Base-by-base conservation (phyloP, 2,329 filamentous ascomycete genomes). In the Aspergillus sp. region DNA sequence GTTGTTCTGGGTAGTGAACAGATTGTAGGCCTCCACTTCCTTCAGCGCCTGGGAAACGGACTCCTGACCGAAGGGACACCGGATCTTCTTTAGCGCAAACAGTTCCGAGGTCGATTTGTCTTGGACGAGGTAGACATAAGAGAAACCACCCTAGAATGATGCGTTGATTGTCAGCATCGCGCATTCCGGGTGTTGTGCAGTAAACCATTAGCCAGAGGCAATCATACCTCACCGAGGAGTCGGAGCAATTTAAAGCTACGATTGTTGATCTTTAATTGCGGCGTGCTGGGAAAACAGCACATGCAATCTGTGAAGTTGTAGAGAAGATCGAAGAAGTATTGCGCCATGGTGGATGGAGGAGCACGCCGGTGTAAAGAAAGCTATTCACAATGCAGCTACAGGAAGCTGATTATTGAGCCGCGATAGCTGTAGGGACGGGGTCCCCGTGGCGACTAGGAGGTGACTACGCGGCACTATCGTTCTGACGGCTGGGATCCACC, bases 111-210 rank as follows among this genome's bases (percentile, higher is more conserved):
- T 90, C 57, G 86, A 83, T 51, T 90, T 94, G 77, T 97, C 93
- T 82, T 98, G 91, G 62, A 99, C 95, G 61, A 99, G 90, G 80
- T 99, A 99, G 69, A 99, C 95, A 78, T 98, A 99, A 66, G 92
- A 96, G 83, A 99, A 99, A 72, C 95, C 95, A 74, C 95, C 95
- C 90, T 94, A 65, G 23, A 13, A 27, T 42, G 8, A 44, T 47
- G 8, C 36, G 44, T 39, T 57, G 11, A 27, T 15, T 11, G 57
- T 68, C 44, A 66, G 62, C 54, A 54, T 36, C 56, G 25, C 39
- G 44, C 55, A 61, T 49, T 44, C 48, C 32, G 30, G 44, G 51
- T 38, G 27, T 30, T 11, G 8, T 47, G 55, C 3, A 32, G 15
- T 13, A n/a, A 48, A 32, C 38, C 30, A 64, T 27, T 47, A 52